These are phyloP conservation scores for Saccharum hybrid DNA, from an alignment of 202 grass and related monocot species.

Conservation along the genomic window DNA sequence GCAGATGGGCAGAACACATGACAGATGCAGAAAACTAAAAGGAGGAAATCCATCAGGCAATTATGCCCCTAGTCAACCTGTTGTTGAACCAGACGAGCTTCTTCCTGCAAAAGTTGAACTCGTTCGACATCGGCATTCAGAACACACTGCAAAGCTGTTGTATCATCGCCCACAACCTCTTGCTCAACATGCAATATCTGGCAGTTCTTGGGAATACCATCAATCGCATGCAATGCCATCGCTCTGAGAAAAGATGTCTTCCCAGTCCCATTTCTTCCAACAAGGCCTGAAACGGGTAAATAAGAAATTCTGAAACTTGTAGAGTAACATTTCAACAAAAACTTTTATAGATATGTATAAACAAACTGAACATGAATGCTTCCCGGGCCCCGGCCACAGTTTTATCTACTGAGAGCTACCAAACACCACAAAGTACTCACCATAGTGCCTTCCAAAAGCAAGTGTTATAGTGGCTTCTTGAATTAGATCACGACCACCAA, in stretches of 20 bases:
- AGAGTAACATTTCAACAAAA: background rate
- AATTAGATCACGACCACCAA: slow-evolving; percentile 95
- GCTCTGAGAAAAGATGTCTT: slow-evolving; percentile 97
- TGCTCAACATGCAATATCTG: slow-evolving; percentile 99
- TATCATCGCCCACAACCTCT: slow-evolving; percentile 85
- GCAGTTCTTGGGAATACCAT: slow-evolving; percentile 95
- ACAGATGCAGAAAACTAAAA: background rate
- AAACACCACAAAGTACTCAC: slow-evolving; percentile 51
- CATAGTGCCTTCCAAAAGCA: slow-evolving; percentile 90
- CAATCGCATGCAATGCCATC: slow-evolving; percentile 90
- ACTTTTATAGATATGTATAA: background rate
- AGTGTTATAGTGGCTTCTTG: slow-evolving; percentile 79
- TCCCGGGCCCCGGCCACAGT: background rate
- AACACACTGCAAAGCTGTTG: slow-evolving; percentile 88
- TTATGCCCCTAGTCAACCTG: slow-evolving; percentile 56
- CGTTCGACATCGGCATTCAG: slow-evolving; percentile 85
- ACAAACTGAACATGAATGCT: background rate
- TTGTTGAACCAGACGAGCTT: slow-evolving; percentile 66
- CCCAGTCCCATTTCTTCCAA: slow-evolving; percentile 95
- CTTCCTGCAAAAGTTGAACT: slow-evolving; percentile 83
- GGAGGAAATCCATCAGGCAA: background rate
- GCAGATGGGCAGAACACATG: slow-evolving; percentile 28
- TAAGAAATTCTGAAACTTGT: background rate
- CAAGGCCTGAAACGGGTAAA: slow-evolving; percentile 69
- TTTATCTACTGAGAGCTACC: slow-evolving; percentile 8